These are phyloP conservation scores for Apiospora marii DNA, from an alignment of 2,329 filamentous ascomycete genomes.

Conservation along the genomic window DNA sequence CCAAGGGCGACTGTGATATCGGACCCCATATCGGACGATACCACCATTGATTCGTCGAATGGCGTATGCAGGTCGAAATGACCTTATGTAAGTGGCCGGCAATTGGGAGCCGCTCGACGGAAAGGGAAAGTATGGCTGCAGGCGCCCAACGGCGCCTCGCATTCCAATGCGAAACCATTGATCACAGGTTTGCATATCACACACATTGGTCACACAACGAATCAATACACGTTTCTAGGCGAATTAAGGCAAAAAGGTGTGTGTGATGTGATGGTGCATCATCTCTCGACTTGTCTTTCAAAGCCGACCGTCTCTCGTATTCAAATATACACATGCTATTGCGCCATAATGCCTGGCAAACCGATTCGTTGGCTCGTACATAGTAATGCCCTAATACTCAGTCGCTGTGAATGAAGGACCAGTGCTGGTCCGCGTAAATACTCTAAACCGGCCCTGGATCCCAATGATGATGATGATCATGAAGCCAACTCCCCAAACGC, in stretches of 20 bases:
- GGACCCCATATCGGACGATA: constrained; percentile 2
- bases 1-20: background rate
- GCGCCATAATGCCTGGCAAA: constrained; percentile 5
- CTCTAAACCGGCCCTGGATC: constrained; percentile 1
- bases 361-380: constrained; percentile 11
- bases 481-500: constrained; percentile 15
- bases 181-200: constrained; percentile 4
- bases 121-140: background rate
- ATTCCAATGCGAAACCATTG: background rate
- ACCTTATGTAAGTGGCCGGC: constrained; percentile 7
- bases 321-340: background rate
- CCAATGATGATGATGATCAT: background rate
- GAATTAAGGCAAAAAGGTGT: background rate
- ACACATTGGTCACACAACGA: background rate
- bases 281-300: constrained; percentile 14
- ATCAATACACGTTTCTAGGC: background rate
- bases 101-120: background rate
- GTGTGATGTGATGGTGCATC: background rate
- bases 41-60: background rate
- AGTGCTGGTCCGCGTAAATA: constrained; percentile 4
- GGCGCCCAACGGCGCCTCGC: background rate
- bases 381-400: constrained; percentile 8
- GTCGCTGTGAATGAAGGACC: constrained; percentile 16
- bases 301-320: constrained; percentile 14
- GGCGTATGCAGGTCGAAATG: background rate